These are phyloP conservation scores for Prototheca stagnorum DNA, from an alignment of 163 green algal genomes.

Conservation along the genomic window DNA sequence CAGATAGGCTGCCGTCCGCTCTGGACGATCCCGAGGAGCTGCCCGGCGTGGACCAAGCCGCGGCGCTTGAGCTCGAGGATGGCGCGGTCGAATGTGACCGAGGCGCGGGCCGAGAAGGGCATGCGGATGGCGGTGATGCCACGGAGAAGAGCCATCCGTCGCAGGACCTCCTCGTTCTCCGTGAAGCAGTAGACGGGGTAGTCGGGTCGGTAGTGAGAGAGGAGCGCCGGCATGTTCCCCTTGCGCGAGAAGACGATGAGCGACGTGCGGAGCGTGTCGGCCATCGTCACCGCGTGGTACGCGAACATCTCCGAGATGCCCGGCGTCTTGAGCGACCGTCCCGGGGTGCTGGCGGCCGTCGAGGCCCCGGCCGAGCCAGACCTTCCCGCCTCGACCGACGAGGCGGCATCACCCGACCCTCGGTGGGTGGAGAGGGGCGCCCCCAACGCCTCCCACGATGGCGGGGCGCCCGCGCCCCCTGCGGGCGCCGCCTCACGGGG, in stretches of 20 bases:
- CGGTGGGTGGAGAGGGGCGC: no score
- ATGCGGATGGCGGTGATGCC: constrained; percentile 42
- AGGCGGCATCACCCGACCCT: no score
- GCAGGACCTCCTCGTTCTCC: constrained; percentile 56
- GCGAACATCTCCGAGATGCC: constrained; percentile 64
- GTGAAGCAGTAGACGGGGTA: constrained; percentile 65
- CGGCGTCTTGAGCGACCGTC: no score
- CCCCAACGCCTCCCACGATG: no score
- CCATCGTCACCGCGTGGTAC: constrained; percentile 59
- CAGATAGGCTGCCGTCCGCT: constrained; percentile 66
- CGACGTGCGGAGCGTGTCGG: constrained; percentile 62
- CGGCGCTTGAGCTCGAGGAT: constrained; percentile 41
- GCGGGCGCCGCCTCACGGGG: no score
- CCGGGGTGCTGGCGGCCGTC: no score
- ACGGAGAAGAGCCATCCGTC: constrained; percentile 62
- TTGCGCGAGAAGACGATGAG: constrained; percentile 71
- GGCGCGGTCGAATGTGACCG: constrained; percentile 35
- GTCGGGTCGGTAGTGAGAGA: constrained; percentile 73
- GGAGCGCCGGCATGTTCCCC: constrained; percentile 69
- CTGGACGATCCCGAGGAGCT: constrained; percentile 70
- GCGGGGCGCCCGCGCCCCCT: no score
- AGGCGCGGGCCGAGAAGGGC: constrained; percentile 22
- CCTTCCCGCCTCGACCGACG: no score
- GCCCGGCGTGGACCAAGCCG: constrained; percentile 32
- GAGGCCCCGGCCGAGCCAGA: no score